These are phyloP conservation scores for Casuarina cunninghamiana DNA, from an alignment of 306 rosid species.

Conservation along the genomic window DNA sequence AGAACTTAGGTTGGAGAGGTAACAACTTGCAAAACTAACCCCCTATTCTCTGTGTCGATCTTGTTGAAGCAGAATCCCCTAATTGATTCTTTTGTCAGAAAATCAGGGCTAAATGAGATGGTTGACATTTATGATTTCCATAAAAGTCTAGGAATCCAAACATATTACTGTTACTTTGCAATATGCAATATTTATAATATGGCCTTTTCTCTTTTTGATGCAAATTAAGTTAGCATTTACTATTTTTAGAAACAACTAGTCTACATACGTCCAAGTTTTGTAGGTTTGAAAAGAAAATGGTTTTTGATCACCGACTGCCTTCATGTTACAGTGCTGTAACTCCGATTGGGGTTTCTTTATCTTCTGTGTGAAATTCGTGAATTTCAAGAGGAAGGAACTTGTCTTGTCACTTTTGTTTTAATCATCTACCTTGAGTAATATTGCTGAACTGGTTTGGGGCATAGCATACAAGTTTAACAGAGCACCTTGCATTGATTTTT, in stretches of 20 bases:
- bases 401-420: neutral
- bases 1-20: constrained; percentile 77
- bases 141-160: constrained; percentile 1
- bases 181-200: constrained; percentile 4
- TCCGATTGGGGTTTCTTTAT: neutral
- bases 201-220: neutral
- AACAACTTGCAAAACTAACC: constrained; percentile 20
- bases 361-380: neutral
- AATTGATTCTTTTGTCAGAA: constrained; percentile 1
- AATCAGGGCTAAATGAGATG: constrained; percentile 1
- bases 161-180: constrained; percentile 5
- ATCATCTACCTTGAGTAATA: neutral
- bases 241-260: neutral
- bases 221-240: neutral
- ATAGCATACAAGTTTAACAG: neutral
- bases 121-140: neutral
- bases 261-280: neutral
- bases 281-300: neutral
- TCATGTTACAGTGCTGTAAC: neutral
- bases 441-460: neutral
- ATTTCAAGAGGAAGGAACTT: neutral
- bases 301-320: constrained; percentile 1
- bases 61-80: constrained; percentile 19
- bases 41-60: neutral
- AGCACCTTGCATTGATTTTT: neutral